Conservation (phyloP, 768 basidiomycete species). For the Asterophora parasitica region DNA sequence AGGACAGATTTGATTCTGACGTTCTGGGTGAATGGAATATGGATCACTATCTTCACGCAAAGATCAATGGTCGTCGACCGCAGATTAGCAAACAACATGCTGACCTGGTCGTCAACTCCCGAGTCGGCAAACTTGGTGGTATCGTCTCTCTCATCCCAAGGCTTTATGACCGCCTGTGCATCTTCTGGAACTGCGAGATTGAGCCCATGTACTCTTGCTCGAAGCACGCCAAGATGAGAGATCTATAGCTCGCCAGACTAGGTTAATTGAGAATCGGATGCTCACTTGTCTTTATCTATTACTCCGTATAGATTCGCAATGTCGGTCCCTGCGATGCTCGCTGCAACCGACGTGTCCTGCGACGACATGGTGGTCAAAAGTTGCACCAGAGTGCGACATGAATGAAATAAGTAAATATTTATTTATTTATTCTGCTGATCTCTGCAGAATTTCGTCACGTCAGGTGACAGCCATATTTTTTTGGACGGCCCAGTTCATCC, state of each 20-base stretch:
- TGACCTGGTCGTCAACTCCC: conserved; percentile 81
- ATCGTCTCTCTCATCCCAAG: conserved; percentile 76
- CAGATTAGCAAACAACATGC: neutral
- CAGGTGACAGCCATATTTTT: conserved; percentile 16
- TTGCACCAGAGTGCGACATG: too few relatives aligned
- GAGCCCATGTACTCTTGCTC: conserved; percentile 70
- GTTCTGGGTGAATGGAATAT: conserved; percentile 75
- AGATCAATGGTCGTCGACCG: conserved; percentile 11
- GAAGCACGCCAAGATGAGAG: conserved; percentile 21
- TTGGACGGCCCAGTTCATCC: conserved; percentile 1
- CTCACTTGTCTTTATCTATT: conserved; percentile 68
- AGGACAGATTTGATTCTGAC: conserved; percentile 72
- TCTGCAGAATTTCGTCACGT: neutral
- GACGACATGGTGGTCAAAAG: conserved; percentile 15
- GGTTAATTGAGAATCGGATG: conserved; percentile 7
- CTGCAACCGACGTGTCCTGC: conserved; percentile 32
- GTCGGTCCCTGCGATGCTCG: conserved; percentile 43
- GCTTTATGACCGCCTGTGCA: conserved; percentile 72
- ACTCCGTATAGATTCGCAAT: conserved; percentile 50
- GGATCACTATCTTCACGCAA: conserved; percentile 63
- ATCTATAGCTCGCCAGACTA: conserved; percentile 4
- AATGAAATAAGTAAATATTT: neutral
- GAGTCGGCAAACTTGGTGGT: conserved; percentile 65
- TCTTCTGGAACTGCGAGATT: conserved; percentile 79
- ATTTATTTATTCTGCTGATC: neutral